Conservation (phyloP, 805 yeast species). For the Zygosaccharomyces siamensis region DNA sequence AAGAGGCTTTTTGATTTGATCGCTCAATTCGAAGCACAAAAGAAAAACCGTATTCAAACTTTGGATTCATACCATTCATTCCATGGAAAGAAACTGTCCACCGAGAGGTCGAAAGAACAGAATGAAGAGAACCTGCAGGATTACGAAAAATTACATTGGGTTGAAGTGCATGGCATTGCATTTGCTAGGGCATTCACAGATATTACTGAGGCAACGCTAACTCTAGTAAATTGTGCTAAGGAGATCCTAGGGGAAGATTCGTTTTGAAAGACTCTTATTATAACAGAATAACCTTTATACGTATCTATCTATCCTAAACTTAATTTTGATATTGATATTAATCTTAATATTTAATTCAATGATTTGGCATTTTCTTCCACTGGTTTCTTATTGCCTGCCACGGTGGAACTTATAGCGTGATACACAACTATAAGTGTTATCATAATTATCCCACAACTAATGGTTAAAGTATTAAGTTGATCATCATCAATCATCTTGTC, state of each 20-base stretch:
- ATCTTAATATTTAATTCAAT: neutral
- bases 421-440: slow-evolving; percentile 67
- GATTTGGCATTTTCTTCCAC: neutral
- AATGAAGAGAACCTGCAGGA: slow-evolving; percentile 5
- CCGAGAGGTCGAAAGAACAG: slow-evolving; percentile 10
- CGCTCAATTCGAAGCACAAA: slow-evolving; percentile 29
- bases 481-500: slow-evolving; percentile 71
- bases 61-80: slow-evolving; percentile 1
- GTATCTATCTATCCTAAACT: neutral
- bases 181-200: slow-evolving; percentile 46
- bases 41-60: slow-evolving; percentile 1
- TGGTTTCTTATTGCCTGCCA: slow-evolving; percentile 12
- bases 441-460: slow-evolving; percentile 67
- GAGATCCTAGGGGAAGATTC: slow-evolving; percentile 37
- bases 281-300: neutral
- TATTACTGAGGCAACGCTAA: slow-evolving; percentile 41
- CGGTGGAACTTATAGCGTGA: slow-evolving; percentile 58
- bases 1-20: slow-evolving; percentile 41
- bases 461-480: slow-evolving; percentile 69
- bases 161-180: slow-evolving; percentile 46
- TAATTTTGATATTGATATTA: neutral
- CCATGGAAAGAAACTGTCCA: neutral
- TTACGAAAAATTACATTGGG: slow-evolving; percentile 39
- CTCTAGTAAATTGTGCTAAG: slow-evolving; percentile 36
- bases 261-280: neutral